Evolutionary conservation across 1,284 basidiomycete species (phyloP), one percentile per base, ranked within the genome.

Genomic region (Cerioporus squamosus): DNA sequence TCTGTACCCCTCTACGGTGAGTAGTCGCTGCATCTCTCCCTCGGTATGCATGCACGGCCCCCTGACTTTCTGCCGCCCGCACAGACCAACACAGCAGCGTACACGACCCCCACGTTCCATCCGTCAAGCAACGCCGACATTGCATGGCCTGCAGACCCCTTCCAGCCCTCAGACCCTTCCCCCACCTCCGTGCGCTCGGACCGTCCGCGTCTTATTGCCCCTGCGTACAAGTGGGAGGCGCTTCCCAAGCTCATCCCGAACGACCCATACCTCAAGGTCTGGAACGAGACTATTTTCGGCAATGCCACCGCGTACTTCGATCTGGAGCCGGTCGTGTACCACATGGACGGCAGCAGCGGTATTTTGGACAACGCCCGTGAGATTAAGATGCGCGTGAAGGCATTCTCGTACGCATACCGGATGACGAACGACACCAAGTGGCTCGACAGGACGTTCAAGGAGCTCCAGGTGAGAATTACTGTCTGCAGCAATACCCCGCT

Each of bases 161-260:
- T 88, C 75, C 72, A 87, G 58, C 88, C 92, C 14, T 75, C 83
- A n/a, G 85, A 75, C 62, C 85, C 88, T 7, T 73, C 75, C 47
- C 81, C 84, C 17, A 85, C 86, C 31, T 77, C 74, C 54, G 79
- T 90, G 44, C 90, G 95, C 57, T 70, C 87, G 8, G 87, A 92
- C 68, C 93, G 96, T 66, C 97, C 97, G n/a, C 91, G 94, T 61
- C 82, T 99, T 64, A 91, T 98, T 66, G 96, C 96, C 15, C 94
- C 97, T 15, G 69, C 83, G 10, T 96, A 95, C 82, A 95, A 96
- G 75, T 98, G 97, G 97, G 76, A 84, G 26, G 93, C 88, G 29
- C 84, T 99, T 38, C 87, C 88, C 9, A 70, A 71, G 18, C 81
- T 96, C 66, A 98, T 98, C 70, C 73, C 80, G 59, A 86, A 82